A percentile compares a stretch with the other conserved stretches of the same genome.
These are phyloP conservation scores for Mucor velutinosus DNA, from an alignment of 371 early-diverging fungal species.

Conservation along the genomic window DNA sequence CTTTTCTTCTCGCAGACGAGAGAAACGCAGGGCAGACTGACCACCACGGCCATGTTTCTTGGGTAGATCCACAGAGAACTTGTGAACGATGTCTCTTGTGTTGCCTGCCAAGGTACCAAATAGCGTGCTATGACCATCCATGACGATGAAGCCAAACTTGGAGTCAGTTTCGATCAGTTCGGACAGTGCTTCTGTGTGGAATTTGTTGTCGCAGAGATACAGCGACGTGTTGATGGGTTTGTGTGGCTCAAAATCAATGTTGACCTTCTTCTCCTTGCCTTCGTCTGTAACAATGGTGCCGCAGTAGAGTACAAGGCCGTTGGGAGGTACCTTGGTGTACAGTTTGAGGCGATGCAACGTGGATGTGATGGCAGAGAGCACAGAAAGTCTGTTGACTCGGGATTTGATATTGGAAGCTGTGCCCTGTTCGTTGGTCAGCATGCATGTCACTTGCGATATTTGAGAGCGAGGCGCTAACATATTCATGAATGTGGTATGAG, in stretches of 20 bases:
- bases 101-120: conserved; percentile 99
- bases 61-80: conserved; percentile 96
- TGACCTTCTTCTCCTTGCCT: conserved; percentile 99
- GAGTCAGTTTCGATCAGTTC: conserved; percentile 95
- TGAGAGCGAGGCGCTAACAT: conserved; percentile 89
- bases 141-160: conserved; percentile 99
- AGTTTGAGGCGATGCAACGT: conserved; percentile 98
- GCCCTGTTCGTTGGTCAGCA: conserved; percentile 99
- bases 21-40: conserved; percentile 99
- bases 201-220: conserved; percentile 99
- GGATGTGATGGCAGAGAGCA: conserved; percentile 98
- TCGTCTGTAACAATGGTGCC: conserved; percentile 98
- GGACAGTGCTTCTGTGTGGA: conserved; percentile 96
- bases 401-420: conserved; percentile 99
- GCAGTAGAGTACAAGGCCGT: conserved; percentile 95
- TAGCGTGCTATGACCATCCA: conserved; percentile 99
- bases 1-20: conserved; percentile 98
- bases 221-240: conserved; percentile 99
- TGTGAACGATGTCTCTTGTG: conserved; percentile 95
- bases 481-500: neutral
- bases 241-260: conserved; percentile 99
- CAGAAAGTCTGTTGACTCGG: conserved; percentile 98
- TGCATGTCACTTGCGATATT: conserved; percentile 87
- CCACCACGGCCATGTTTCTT: conserved; percentile 99
- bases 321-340: conserved; percentile 89